These are phyloP conservation scores for Cyberlindnera samutprakarnensis DNA, from an alignment of 805 yeast species.

Conservation along the genomic window DNA sequence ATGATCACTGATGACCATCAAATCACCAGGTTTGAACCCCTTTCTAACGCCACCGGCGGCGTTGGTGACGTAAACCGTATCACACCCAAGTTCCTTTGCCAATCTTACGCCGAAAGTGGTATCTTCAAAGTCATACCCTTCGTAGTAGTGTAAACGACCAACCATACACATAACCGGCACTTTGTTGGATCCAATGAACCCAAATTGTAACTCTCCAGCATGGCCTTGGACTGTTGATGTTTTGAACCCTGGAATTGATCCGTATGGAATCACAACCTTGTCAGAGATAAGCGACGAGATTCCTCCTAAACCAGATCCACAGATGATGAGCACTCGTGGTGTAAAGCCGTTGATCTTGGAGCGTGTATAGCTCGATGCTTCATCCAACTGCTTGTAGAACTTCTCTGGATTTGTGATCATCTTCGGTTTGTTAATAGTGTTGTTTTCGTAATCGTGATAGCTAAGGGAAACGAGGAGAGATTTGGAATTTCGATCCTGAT, in stretches of 20 bases:
- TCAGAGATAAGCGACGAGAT: constrained; percentile 42
- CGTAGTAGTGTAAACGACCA: constrained; percentile 88
- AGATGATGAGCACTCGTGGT: constrained; percentile 73
- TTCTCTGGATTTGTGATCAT: constrained; percentile 7
- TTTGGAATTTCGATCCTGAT: too few relatives aligned
- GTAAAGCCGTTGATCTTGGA: constrained; percentile 3
- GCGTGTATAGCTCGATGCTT: constrained; percentile 14
- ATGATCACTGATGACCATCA: constrained; percentile 88
- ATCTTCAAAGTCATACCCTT: constrained; percentile 77
- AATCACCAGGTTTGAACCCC: constrained; percentile 68
- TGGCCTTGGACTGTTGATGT: constrained; percentile 87
- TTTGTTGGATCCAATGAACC: constrained; percentile 55
- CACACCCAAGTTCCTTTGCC: constrained; percentile 54
- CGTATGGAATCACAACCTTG: constrained; percentile 49
- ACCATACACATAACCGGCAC: constrained; percentile 90
- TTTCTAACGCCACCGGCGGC: constrained; percentile 90
- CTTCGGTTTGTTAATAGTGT: background rate
- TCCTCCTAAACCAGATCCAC: constrained; percentile 94
- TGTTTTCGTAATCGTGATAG: background rate
- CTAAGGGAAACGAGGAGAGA: background rate
- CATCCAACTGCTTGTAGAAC: constrained; percentile 9
- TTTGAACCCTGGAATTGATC: constrained; percentile 72
- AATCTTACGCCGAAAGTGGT: constrained; percentile 84
- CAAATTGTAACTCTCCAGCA: constrained; percentile 75
- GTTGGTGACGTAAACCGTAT: constrained; percentile 73